phyloP scores from a whole-genome alignment of 2,329 filamentous ascomycete species.

The Botrytis porri region DNA sequence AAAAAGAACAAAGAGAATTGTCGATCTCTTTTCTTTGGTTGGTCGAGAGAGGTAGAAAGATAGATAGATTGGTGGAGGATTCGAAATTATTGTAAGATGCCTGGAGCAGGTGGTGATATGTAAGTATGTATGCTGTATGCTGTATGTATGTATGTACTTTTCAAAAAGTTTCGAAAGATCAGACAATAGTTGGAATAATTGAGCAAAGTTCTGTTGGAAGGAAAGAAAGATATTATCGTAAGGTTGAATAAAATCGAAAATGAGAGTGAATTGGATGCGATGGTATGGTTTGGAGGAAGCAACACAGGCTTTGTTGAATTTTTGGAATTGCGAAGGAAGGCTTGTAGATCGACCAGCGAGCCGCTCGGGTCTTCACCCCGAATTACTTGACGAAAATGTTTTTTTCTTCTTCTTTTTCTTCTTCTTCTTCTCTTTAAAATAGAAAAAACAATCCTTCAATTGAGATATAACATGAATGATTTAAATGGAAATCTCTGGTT shows the following conservation, averaged over 20 bases:
- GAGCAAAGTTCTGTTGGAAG: neutral
- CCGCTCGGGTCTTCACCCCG: constrained; percentile 16
- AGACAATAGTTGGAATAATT: constrained; percentile 1
- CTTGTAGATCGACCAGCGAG: constrained; percentile 20
- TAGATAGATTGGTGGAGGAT: neutral
- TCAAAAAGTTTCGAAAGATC: neutral
- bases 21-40: constrained; percentile 8
- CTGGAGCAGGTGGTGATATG: neutral
- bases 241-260: neutral
- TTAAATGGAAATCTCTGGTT: neutral
- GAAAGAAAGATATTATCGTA: constrained; percentile 7
- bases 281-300: neutral
- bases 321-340: neutral
- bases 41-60: neutral
- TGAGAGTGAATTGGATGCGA: neutral
- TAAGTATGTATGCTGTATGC: neutral
- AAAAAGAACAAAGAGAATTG: constrained; percentile 14
- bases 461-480: neutral
- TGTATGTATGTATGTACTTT: constrained; percentile 12
- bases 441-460: neutral
- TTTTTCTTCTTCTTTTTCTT: no score
- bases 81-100: constrained; percentile 12
- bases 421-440: constrained; percentile 3
- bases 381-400: constrained; percentile 14
- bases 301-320: neutral